Base-by-base conservation (phyloP, 139 green algal species). In the Tetratostichococcus sp. region DNA sequence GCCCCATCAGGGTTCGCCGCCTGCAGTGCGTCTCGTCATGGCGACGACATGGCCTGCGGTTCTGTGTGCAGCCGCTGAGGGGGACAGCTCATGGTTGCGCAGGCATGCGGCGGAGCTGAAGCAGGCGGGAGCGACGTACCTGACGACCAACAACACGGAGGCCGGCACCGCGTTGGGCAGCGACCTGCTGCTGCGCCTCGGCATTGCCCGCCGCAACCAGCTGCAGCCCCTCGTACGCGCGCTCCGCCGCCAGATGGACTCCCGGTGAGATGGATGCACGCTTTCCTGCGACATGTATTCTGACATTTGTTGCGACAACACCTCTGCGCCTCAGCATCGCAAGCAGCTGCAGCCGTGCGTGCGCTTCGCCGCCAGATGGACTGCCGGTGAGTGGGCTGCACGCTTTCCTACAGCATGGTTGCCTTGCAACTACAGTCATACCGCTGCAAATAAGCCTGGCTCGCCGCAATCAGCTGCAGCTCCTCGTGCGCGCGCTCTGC, bases 41-140 rank as follows among this genome's bases (percentile, higher is more conserved):
- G n/a, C n/a, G n/a, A n/a, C n/a, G n/a, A n/a, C n/a, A n/a, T n/a
- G n/a, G n/a, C n/a, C n/a, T n/a, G n/a, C n/a, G n/a, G n/a, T n/a
- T n/a, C n/a, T n/a, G n/a, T n/a, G n/a, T n/a, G n/a, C n/a, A n/a
- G n/a, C n/a, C n/a, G n/a, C n/a, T n/a, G n/a, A n/a, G n/a, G n/a
- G n/a, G n/a, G n/a, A n/a, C n/a, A n/a, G n/a, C n/a, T n/a, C n/a
- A n/a, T n/a, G n/a, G n/a, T n/a, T n/a, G n/a, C n/a, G n/a, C 50
- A 62, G 76, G 67, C 91, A 97, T 67, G 84, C 93, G 21, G 80
- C 87, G 2, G 86, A 94, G 78, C 86, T 97, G 69, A 80, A 88
- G 76, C 76, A 80, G n/a, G 93, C 93, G n/a, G 93, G 93, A 34
- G 93, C 89, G 32, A 72, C 78, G 34, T 58, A 83, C 0, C 79